Evolutionary conservation across 2,329 filamentous ascomycete species (phyloP), one percentile per base, ranked within the genome.

Genomic region (Didymella pinodella): DNA sequence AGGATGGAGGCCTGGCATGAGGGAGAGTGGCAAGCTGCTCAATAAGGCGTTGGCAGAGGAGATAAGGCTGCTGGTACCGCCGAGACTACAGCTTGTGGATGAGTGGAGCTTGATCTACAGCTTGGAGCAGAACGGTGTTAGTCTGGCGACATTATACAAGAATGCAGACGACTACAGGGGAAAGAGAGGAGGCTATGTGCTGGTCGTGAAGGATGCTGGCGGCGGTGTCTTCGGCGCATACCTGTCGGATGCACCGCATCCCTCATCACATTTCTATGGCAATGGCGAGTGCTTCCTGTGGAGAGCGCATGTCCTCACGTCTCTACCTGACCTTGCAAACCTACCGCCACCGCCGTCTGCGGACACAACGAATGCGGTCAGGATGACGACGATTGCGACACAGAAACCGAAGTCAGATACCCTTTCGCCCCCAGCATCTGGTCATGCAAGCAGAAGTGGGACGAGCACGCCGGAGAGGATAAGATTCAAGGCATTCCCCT

Each of bases 241-340:
- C 77, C 86, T 98, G 53, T 96, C 92, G 51, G 94, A 99, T 75
- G 84, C 90, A 49, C 93, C 94, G 11, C 91, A 90, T 67, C 91
- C 92, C 0, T 83, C 87, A 1, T 80, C 92, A 2, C 90, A 93
- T 64, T 99, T 97, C 82, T 99, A 91, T 77, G 95, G 95, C 70
- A 97, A 92, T 12, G 95, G 95, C 70, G 95, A 99, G 78, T 98
- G 94, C 78, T 99, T 96, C 77, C 86, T 96, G 64, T 96, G 92
- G 92, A 87, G 90, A 47, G 90, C 91, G 0, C 87, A 88, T 44
- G 79, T 90, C 4, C 81, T 93, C 32, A 82, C 87, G 1, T 78
- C 86, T 0, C 71, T 81, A 8, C 78, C 78, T 16, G 69, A 80
- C 34, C 73, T 85, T 8, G 76, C 82, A 3, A 81, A 81, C 11